Percentiles rank a stretch among this genome's conserved stretches.
These are phyloP conservation scores for Claviceps citrina DNA, from an alignment of 2,329 filamentous ascomycete species.

Conservation along the genomic window DNA sequence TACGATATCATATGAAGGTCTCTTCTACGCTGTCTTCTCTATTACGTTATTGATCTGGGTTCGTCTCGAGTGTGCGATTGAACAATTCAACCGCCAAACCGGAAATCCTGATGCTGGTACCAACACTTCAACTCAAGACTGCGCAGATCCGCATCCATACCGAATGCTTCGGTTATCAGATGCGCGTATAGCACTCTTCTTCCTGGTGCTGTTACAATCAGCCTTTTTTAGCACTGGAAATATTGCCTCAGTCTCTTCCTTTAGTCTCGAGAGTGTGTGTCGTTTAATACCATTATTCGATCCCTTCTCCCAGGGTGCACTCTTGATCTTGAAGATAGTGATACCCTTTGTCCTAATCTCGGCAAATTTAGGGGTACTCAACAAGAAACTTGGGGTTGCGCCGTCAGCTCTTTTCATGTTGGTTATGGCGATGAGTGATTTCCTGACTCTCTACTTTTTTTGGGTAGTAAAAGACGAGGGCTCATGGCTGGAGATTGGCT, in stretches of 20 bases:
- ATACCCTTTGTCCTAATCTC: slow-evolving; percentile 87
- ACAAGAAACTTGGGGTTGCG: slow-evolving; percentile 66
- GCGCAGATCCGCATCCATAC: slow-evolving; percentile 16
- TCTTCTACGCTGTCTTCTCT: slow-evolving; percentile 89
- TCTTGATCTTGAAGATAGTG: slow-evolving; percentile 78
- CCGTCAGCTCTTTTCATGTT: slow-evolving; percentile 87
- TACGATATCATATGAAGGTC: slow-evolving; percentile 89
- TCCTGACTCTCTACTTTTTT: slow-evolving; percentile 91
- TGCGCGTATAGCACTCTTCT: slow-evolving; percentile 78
- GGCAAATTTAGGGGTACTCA: slow-evolving; percentile 86
- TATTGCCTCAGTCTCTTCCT: slow-evolving; percentile 82
- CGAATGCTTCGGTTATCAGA: slow-evolving; percentile 69
- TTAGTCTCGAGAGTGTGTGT: slow-evolving; percentile 79
- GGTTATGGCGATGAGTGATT: slow-evolving; percentile 80
- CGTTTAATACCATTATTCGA: slow-evolving; percentile 85
- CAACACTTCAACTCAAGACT: not conserved
- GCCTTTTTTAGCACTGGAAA: slow-evolving; percentile 97
- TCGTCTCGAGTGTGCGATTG: slow-evolving; percentile 45
- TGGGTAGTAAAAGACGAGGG: slow-evolving; percentile 95
- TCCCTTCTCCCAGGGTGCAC: slow-evolving; percentile 76
- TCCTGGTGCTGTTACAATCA: slow-evolving; percentile 85
- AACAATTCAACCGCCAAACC: not conserved
- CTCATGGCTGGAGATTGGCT: slow-evolving; percentile 93
- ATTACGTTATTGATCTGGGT: slow-evolving; percentile 77
- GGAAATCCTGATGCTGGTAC: not conserved